These are phyloP conservation scores for Bolboschoenoplectus hybrid DNA, from an alignment of 202 grass and related monocot species.

Conservation along the genomic window DNA sequence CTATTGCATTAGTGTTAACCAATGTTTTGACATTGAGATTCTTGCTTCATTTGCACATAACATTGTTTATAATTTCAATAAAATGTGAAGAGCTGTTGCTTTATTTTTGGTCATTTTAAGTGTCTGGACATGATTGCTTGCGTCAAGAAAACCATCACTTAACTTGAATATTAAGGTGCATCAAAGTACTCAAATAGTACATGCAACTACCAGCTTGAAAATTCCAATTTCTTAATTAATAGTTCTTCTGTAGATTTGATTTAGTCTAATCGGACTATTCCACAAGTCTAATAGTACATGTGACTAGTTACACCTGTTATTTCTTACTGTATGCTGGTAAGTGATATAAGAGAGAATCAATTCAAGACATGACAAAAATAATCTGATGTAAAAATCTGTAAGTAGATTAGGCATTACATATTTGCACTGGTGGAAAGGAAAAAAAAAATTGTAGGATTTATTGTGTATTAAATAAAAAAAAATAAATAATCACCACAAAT, in stretches of 20 bases:
- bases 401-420: not conserved
- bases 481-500: too few species aligned
- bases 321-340: too few species aligned
- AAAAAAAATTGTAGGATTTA: not conserved
- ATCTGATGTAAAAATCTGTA: not conserved
- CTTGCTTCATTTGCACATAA: not conserved
- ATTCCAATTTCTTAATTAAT: constrained; percentile 4
- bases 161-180: constrained; percentile 4
- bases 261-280: not conserved
- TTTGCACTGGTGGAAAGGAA: not conserved
- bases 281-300: not conserved
- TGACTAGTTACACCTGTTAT: not conserved
- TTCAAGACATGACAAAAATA: not conserved
- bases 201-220: not conserved
- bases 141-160: constrained; percentile 21
- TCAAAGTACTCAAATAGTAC: not conserved
- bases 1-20: not conserved
- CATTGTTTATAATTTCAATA: not conserved
- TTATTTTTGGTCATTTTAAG: constrained; percentile 13
- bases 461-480: not conserved
- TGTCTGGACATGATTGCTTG: constrained; percentile 21
- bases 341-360: not conserved
- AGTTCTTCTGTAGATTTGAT: not conserved
- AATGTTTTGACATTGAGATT: not conserved
- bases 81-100: constrained; percentile 6